phyloP scores from a whole-genome alignment of 495 filamentous ascomycete species.

The Neurospora hispaniola region DNA sequence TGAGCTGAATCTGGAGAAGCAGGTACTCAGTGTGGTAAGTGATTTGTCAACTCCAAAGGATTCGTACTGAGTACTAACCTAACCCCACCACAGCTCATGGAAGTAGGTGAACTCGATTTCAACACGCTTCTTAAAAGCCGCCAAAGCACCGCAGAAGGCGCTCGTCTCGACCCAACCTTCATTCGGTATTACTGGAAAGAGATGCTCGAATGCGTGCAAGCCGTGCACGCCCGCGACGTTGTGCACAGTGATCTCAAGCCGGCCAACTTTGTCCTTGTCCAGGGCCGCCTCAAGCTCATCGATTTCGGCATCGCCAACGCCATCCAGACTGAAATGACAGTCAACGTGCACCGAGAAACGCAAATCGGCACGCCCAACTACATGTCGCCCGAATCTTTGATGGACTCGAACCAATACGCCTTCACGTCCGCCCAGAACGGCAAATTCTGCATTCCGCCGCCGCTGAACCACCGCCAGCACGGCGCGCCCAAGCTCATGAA shows the following conservation, averaged over 20 bases:
- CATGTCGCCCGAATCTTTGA: constrained; percentile 90
- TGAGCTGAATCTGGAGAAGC: constrained; percentile 83
- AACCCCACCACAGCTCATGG: constrained; percentile 58
- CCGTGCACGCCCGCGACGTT: constrained; percentile 80
- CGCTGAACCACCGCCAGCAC: constrained; percentile 26
- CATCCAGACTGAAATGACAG: constrained; percentile 84
- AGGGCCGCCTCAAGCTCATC: constrained; percentile 76
- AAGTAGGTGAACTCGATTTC: constrained; percentile 92
- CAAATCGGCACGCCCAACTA: constrained; percentile 96
- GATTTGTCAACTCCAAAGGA: constrained; percentile 5
- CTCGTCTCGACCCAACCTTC: constrained; percentile 74
- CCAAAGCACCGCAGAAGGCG: constrained; percentile 59
- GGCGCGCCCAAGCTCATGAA: constrained; percentile 74
- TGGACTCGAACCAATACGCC: constrained; percentile 65
- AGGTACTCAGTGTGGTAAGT: constrained; percentile 68
- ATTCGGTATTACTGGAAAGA: constrained; percentile 98
- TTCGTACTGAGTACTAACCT: constrained; percentile 4
- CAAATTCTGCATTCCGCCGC: constrained; percentile 36
- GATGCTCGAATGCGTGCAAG: constrained; percentile 90
- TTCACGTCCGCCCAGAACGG: constrained; percentile 26
- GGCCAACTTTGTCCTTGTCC: constrained; percentile 83
- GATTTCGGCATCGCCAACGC: constrained; percentile 97
- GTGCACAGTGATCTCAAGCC: constrained; percentile 96
- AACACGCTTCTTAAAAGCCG: constrained; percentile 67
- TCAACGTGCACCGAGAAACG: constrained; percentile 93